Conservation (phyloP, 768 basidiomycete species). For the Pholiota microspora region DNA sequence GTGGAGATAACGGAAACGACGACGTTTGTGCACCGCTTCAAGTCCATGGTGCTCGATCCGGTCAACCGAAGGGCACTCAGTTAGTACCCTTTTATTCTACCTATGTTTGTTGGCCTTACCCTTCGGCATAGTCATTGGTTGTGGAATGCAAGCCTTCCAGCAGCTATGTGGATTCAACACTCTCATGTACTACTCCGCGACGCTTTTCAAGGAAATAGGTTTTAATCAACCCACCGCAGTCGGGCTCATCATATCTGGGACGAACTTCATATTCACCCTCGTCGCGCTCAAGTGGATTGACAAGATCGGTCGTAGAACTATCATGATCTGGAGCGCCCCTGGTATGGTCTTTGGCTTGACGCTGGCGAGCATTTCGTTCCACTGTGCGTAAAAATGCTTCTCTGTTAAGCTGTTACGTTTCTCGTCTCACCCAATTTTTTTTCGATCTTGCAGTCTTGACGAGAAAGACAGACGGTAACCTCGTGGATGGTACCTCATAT, state of each 20-base stretch:
- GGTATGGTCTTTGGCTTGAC: constrained; percentile 70
- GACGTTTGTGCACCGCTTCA: constrained; percentile 53
- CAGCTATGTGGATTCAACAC: constrained; percentile 87
- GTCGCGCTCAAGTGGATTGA: constrained; percentile 76
- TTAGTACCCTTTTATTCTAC: constrained; percentile 29
- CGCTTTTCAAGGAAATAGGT: constrained; percentile 77
- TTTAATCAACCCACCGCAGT: constrained; percentile 83
- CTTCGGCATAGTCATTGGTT: constrained; percentile 55
- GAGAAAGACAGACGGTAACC: constrained; percentile 52
- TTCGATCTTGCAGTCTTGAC: constrained; percentile 54
- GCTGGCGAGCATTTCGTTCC: constrained; percentile 64
- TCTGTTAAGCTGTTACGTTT: background rate
- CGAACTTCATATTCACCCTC: constrained; percentile 78
- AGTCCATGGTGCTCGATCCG: constrained; percentile 52
- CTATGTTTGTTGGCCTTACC: background rate
- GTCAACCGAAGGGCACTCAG: constrained; percentile 70
- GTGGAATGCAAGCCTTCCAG: constrained; percentile 82
- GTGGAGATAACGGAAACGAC: constrained; percentile 61
- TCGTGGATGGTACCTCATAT: constrained; percentile 59
- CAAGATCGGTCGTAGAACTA: constrained; percentile 63
- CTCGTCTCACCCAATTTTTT: no score
- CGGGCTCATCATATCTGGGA: constrained; percentile 74
- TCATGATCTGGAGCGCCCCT: constrained; percentile 69
- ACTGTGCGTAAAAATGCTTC: constrained; percentile 41
- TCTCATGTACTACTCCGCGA: constrained; percentile 72